Base-by-base conservation (phyloP, 257 asterid species). In the Voacanga thouarsii region DNA sequence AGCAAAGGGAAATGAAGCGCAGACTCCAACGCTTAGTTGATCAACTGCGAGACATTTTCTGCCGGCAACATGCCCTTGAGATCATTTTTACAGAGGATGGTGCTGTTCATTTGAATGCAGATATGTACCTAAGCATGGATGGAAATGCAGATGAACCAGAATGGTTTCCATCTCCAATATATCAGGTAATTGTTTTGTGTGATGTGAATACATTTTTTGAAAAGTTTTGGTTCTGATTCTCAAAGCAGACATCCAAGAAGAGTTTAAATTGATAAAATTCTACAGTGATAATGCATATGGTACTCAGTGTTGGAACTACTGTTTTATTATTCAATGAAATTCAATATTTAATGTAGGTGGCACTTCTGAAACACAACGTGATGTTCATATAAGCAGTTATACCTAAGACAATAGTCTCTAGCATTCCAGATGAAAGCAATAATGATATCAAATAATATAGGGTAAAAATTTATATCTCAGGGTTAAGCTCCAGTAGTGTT, bases 161-260 rank as follows among this genome's bases (percentile, higher is more conserved):
- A 80, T 92, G 97, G 99, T 95, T 93, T 73, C 99, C 99, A 19
- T 95, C 99, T 78, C 91, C 89, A 41, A 84, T 95, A 83, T 91
- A 85, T 81, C 99, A 92, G 96, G 98, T 91, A 82, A 64, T 12
- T 24, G 7, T 24, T 61, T 49, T 41, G 37, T 50, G 41, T 24
- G 30, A 56, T 21, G 7, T 57, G 12, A 11, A 12, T 16, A 21
- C 15, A 28, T 28, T 30, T 41, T 21, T 4, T 6, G 9, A 1
- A 28, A 19, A 15, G 1, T 64, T 28, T 37, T 7, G 19, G 26
- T 8, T 66, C 26, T 16, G 28, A 30, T 66, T 45, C 51, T 49
- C 45, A 12, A 1, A 64, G 24, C 16, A n/a, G 24, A 14, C 68
- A 26, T n/a, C 30, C 7, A 61, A 10, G 6, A 61, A 24, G 37